A percentile compares a stretch with the other conserved stretches of the same genome.
These are phyloP conservation scores for Inga oerstediana DNA, from an alignment of 306 rosid genomes.

Conservation along the genomic window DNA sequence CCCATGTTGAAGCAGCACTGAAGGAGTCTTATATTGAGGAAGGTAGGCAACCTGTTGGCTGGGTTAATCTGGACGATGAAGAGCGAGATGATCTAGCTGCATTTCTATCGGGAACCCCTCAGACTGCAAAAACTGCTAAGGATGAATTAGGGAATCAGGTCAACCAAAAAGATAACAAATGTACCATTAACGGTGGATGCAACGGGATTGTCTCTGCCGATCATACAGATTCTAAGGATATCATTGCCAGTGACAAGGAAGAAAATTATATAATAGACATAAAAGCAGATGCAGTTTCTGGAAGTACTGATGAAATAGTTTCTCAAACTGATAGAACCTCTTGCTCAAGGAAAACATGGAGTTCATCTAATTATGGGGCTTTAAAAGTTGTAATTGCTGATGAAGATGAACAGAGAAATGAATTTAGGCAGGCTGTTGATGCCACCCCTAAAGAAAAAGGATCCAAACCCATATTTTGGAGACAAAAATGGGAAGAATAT, in stretches of 20 bases:
- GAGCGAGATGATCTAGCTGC: conserved; percentile 92
- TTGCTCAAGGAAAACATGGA: conserved; percentile 71
- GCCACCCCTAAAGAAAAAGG: conserved; percentile 86
- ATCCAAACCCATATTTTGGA: conserved; percentile 67
- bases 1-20: conserved; percentile 65
- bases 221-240: conserved; percentile 50
- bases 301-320: conserved; percentile 59
- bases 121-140: conserved; percentile 37
- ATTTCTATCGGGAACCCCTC: conserved; percentile 77
- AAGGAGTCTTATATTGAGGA: conserved; percentile 63
- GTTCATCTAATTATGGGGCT: conserved; percentile 61
- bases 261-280: conserved; percentile 47
- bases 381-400: conserved; percentile 68
- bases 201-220: conserved; percentile 40
- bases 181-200: conserved; percentile 41
- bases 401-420: conserved; percentile 56
- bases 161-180: conserved; percentile 43
- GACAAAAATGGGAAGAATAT: conserved; percentile 63
- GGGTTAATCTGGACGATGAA: conserved; percentile 86
- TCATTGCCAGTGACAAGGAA: conserved; percentile 38
- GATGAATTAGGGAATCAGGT: conserved; percentile 49
- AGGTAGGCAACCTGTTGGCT: conserved; percentile 78
- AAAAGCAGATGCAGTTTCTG: conserved; percentile 49
- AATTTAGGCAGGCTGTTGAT: conserved; percentile 37
- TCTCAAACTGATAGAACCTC: conserved; percentile 67